Conservation (phyloP, 2,329 filamentous ascomycete species). For the Metarhizium rileyi region DNA sequence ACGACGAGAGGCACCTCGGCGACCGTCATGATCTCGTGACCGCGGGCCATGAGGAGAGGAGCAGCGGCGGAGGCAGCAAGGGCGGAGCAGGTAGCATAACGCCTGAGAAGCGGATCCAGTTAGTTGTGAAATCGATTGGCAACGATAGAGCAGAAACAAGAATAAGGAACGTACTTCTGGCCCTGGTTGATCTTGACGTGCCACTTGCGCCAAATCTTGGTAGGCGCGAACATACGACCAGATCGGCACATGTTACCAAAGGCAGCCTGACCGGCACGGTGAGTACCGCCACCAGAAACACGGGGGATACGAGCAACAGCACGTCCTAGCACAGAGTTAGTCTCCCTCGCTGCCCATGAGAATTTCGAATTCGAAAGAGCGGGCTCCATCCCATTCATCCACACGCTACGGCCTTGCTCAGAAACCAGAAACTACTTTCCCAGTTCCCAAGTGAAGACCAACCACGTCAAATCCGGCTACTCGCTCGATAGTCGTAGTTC, state of each 20-base stretch:
- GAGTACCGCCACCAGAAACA: slow-evolving; percentile 99
- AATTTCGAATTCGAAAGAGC: not conserved
- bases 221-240: slow-evolving; percentile 99
- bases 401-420: not conserved
- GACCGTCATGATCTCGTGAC: slow-evolving; percentile 86
- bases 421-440: not conserved
- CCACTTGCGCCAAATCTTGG: slow-evolving; percentile 99
- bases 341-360: not conserved
- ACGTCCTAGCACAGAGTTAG: slow-evolving; percentile 55
- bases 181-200: slow-evolving; percentile 99
- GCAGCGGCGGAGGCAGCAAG: slow-evolving; percentile 92
- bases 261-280: slow-evolving; percentile 98
- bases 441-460: not conserved
- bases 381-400: not conserved
- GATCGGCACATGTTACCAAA: slow-evolving; percentile 99
- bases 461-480: not conserved
- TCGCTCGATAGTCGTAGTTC: not conserved
- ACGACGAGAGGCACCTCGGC: slow-evolving; percentile 96
- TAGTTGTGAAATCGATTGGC: slow-evolving; percentile 9
- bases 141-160: not conserved
- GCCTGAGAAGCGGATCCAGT: slow-evolving; percentile 41
- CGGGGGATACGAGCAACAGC: slow-evolving; percentile 99
- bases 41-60: slow-evolving; percentile 90
- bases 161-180: slow-evolving; percentile 72
- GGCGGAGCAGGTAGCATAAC: slow-evolving; percentile 95